Base-by-base conservation (phyloP, 768 basidiomycete genomes). In the Plicaturopsis crispa region DNA sequence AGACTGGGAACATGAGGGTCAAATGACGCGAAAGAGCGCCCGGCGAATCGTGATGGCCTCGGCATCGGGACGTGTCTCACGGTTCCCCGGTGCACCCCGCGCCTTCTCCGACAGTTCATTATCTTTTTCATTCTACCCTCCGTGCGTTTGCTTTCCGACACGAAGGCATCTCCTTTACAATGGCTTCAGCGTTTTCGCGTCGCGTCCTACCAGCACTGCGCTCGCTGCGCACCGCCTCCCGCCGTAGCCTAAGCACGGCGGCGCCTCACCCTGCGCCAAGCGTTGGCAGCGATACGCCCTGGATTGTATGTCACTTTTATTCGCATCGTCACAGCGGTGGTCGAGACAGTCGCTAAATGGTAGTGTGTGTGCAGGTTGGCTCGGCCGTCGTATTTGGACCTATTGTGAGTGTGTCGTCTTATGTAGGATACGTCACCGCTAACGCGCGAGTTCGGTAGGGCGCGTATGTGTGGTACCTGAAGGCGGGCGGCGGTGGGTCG, bases 351-450 rank as follows among this genome's bases (percentile, higher is more conserved):
- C 6, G 11, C 16, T 23, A 20, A 31, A 28, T 35, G 28, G 24
- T 14, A 41, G 41, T 22, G 24, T 18, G 37, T 23, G 36, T 41
- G 10, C 51, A 71, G 69, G 48, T 67, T 44, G 68, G 58, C 41
- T 63, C 69, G 38, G 49, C 61, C 5, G 34, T 66, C 21, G 36
- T 69, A 35, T 63, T 69, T 44, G 61, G 61, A 7, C 67, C 69
- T 17, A 49, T 54, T 48, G 69, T 69, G 47, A 55, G 67, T 52
- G 26, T 38, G 8, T 3, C 5, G 35, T 22, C 24, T 38, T 6
- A 19, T 38, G 26, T 31, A 31, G 31, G 37, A 30, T 24, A 33
- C 17, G 14, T 44, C 31, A 37, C 18, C 11, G 26, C 30, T 22
- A 45, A 43, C 32, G 34, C 23, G 19, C 30, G 23, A 41, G 69